These are phyloP conservation scores for Rhodotorula sp. DNA, from an alignment of 1,284 basidiomycete species.

Conservation along the genomic window DNA sequence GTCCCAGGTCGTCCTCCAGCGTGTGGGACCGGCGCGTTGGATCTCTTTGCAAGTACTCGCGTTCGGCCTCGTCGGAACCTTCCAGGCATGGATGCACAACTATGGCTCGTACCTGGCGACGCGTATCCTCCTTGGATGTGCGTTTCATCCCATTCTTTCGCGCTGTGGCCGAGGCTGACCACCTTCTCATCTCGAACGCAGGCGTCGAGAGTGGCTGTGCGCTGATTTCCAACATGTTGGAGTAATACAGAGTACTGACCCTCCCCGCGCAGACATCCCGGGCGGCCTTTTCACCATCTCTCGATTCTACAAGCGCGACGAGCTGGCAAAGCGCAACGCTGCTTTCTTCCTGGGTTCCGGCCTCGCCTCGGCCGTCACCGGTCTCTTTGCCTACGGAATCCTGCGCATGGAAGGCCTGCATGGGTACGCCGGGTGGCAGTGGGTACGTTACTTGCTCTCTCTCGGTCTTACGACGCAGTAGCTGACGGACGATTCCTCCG, in stretches of 20 bases:
- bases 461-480: too few species aligned
- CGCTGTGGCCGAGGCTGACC: too few species aligned
- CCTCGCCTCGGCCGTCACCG: slow-evolving; percentile 30
- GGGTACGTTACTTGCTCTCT: not conserved
- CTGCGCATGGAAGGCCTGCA: slow-evolving; percentile 44
- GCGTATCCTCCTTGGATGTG: slow-evolving; percentile 43
- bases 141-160: slow-evolving; percentile 7
- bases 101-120: slow-evolving; percentile 46
- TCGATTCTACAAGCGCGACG: slow-evolving; percentile 42
- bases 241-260: not conserved
- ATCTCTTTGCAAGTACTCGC: slow-evolving; percentile 43
- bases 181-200: not conserved
- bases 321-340: slow-evolving; percentile 46
- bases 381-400: slow-evolving; percentile 45
- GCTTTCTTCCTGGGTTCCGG: slow-evolving; percentile 46
- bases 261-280: slow-evolving; percentile 28
- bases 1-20: slow-evolving; percentile 45
- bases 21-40: slow-evolving; percentile 45
- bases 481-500: not conserved
- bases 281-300: slow-evolving; percentile 42
- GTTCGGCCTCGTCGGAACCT: slow-evolving; percentile 46
- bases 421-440: slow-evolving; percentile 45
- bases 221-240: not conserved
- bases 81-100: slow-evolving; percentile 46
- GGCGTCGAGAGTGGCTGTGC: not conserved